These are phyloP conservation scores for Huntiella savannae DNA, from an alignment of 2,329 filamentous ascomycete genomes.

Conservation along the genomic window DNA sequence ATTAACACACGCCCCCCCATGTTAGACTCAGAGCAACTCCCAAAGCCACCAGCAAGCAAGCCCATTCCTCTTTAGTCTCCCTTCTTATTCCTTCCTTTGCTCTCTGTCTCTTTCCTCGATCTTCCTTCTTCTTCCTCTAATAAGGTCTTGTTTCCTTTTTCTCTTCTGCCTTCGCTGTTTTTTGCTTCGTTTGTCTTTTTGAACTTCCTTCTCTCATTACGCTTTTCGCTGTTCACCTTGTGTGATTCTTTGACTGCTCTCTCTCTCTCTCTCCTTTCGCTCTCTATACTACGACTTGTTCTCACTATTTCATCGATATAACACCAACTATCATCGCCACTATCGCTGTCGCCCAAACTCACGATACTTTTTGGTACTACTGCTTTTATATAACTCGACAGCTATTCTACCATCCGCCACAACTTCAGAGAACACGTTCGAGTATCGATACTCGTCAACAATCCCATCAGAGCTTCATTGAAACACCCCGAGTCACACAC, in stretches of 20 bases:
- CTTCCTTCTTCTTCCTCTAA: constrained; percentile 14
- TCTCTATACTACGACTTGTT: constrained; percentile 14
- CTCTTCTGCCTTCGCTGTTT: constrained; percentile 10
- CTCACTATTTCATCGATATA: background rate
- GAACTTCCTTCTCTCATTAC: constrained; percentile 13
- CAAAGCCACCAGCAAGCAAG: too few species aligned
- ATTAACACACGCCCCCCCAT: too few species aligned
- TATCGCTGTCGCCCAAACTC: background rate
- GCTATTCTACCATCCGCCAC: background rate
- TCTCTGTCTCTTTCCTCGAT: constrained; percentile 5
- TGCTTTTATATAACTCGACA: background rate
- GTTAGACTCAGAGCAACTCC: too few species aligned
- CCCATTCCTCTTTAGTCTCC: constrained; percentile 11
- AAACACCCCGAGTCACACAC: background rate
- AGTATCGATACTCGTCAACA: background rate
- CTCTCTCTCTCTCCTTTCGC: constrained; percentile 18
- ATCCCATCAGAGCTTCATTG: constrained; percentile 2
- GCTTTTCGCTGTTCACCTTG: constrained; percentile 13
- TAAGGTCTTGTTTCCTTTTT: constrained; percentile 9
- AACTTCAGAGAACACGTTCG: background rate
- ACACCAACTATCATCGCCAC: background rate
- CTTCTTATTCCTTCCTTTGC: constrained; percentile 9
- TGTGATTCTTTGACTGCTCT: constrained; percentile 16
- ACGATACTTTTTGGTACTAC: background rate
- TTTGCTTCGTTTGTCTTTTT: constrained; percentile 11